Evolutionary conservation across 2,329 filamentous ascomycete species (phyloP).

Genomic region (Apiospora arundinis): DNA sequence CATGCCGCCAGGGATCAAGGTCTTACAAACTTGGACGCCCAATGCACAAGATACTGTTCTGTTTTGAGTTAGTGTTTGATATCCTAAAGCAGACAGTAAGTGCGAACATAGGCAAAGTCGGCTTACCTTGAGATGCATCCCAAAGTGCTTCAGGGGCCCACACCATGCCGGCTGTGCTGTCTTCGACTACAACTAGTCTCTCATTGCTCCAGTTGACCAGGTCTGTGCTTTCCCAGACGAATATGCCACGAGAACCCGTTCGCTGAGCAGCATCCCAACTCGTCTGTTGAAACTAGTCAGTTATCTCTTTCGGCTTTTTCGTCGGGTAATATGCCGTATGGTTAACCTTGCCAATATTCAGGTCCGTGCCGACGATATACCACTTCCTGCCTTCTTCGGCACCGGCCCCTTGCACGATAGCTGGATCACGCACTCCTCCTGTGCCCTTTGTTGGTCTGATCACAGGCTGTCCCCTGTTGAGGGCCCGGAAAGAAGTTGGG

Average conservation of each 20-base stretch:
- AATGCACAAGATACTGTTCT: conserved; percentile 53
- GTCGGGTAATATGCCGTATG: no score
- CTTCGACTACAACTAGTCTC: conserved; percentile 56
- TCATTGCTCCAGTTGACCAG: conserved; percentile 56
- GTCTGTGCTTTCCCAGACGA: conserved; percentile 61
- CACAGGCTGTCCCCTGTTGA: conserved; percentile 56
- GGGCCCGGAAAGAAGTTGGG: conserved; percentile 52
- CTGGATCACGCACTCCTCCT: conserved; percentile 58
- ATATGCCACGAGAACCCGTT: conserved; percentile 57
- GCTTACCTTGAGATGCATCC: conserved; percentile 50
- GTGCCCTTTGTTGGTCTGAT: conserved; percentile 57
- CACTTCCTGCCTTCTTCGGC: conserved; percentile 55
- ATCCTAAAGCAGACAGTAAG: background rate
- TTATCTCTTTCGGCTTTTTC: conserved; percentile 17
- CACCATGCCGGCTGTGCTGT: conserved; percentile 61
- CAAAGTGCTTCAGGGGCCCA: conserved; percentile 64
- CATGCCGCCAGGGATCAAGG: background rate
- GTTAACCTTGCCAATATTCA: conserved; percentile 54
- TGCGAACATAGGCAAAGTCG: background rate
- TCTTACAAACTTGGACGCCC: conserved; percentile 54
- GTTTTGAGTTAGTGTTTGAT: conserved; percentile 20
- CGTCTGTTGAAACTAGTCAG: conserved; percentile 43
- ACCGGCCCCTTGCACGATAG: conserved; percentile 54
- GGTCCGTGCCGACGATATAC: conserved; percentile 62
- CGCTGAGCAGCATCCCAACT: conserved; percentile 59